phyloP scores from a whole-genome alignment of 148 eudicot species.

The Heliamphora exappendiculata region DNA sequence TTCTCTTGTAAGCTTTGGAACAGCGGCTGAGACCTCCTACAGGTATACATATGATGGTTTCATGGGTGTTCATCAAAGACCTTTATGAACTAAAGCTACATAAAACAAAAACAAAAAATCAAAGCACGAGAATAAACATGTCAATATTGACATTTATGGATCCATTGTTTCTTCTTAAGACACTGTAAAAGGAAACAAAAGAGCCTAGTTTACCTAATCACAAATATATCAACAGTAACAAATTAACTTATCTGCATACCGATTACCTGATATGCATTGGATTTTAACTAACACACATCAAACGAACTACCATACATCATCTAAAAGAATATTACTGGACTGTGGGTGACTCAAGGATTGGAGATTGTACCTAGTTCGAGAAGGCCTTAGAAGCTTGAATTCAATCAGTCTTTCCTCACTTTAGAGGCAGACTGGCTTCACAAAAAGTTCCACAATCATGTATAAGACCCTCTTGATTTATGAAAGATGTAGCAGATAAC shows the following conservation, averaged over 20 bases:
- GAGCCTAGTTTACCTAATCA: too few relatives aligned
- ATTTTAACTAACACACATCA: background rate
- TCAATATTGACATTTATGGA: background rate
- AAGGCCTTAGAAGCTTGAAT: background rate
- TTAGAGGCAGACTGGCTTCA: background rate
- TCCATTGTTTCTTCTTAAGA: background rate
- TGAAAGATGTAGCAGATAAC: background rate
- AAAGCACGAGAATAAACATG: background rate
- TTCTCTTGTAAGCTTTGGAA: conserved; percentile 70
- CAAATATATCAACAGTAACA: background rate
- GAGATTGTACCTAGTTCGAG: background rate
- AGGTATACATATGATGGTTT: background rate
- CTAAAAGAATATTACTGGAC: background rate
- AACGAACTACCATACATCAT: background rate
- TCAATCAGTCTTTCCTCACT: background rate
- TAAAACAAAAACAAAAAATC: background rate
- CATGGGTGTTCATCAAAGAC: background rate
- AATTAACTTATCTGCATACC: background rate
- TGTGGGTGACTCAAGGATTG: background rate
- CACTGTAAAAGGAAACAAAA: background rate
- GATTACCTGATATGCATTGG: background rate
- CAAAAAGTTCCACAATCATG: background rate
- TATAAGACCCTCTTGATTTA: background rate
- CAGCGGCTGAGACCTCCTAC: conserved; percentile 84
- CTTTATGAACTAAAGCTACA: background rate